These are phyloP conservation scores for Paracoccidioides lutzii DNA, from an alignment of 2,329 filamentous ascomycete species.

Conservation along the genomic window DNA sequence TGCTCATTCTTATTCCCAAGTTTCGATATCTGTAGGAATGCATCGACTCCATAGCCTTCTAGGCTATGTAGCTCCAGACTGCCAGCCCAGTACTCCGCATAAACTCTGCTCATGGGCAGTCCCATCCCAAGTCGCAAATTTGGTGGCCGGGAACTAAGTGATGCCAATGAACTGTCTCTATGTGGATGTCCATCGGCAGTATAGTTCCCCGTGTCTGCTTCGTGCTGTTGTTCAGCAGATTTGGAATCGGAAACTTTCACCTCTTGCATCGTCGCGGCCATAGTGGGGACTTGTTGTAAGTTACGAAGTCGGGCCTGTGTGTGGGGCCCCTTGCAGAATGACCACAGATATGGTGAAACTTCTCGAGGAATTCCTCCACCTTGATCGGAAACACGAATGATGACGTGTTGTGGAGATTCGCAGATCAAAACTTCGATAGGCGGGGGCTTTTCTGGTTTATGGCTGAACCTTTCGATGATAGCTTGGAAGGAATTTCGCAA, in stretches of 20 bases:
- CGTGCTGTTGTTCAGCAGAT: slow-evolving; percentile 12
- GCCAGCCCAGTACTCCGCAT: slow-evolving; percentile 96
- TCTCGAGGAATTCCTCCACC: slow-evolving; percentile 83
- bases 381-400: slow-evolving; percentile 89
- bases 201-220: slow-evolving; percentile 2
- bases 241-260: slow-evolving; percentile 39
- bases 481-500: slow-evolving; percentile 91
- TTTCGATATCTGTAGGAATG: slow-evolving; percentile 90
- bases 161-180: slow-evolving; percentile 57
- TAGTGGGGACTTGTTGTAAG: slow-evolving; percentile 70
- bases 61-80: slow-evolving; percentile 81
- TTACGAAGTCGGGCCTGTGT: slow-evolving; percentile 69
- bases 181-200: slow-evolving; percentile 19
- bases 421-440: slow-evolving; percentile 92
- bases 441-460: slow-evolving; percentile 42
- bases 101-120: slow-evolving; percentile 81
- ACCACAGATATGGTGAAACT: slow-evolving; percentile 83
- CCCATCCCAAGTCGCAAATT: slow-evolving; percentile 86
- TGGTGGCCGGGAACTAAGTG: slow-evolving; percentile 69
- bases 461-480: slow-evolving; percentile 60
- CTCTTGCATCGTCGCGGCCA: slow-evolving; percentile 90
- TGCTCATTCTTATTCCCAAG: slow-evolving; percentile 97
- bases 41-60: slow-evolving; percentile 91
- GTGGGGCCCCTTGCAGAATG: slow-evolving; percentile 84
- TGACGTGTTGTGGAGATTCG: slow-evolving; percentile 87